Base-by-base conservation (phyloP, 257 asterid species). In the Solanum ahanhuiri region DNA sequence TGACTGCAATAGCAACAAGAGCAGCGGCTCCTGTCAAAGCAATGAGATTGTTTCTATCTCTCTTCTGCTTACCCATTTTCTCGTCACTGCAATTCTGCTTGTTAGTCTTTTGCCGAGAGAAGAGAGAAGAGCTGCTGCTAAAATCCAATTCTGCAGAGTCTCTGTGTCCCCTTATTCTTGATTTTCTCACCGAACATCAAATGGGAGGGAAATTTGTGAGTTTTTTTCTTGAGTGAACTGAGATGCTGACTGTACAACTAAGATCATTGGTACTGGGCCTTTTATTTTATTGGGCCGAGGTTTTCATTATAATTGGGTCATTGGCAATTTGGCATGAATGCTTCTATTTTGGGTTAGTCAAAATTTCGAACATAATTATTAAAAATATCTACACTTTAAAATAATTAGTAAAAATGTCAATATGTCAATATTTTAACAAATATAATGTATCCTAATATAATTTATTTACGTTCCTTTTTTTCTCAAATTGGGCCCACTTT, bases 11-110 rank as follows among this genome's bases (percentile, higher is more conserved):
- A 79, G 95, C 97, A 14, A 93, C 87, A 70, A 95, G 86, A 75
- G 99, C 98, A 83, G 98, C 98, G 70, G 94, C 97, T n/a, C 98
- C 99, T 83, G 98, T 94, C 86, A 95, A 82, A 87, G 93, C 98
- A 35, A 96, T 33, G n/a, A 92, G 84, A 57, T 88, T 91, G 11
- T 66, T 35, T 37, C 83, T 30, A 33, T 91, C 75, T 91, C 94
- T 89, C 89, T 89, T 90, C 88, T 91, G 82, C 87, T 89, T 90
- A 81, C 81, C 86, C 85, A 89, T 89, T 17, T 51, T 81, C 9
- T 66, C 2, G 35, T 66, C 73, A 7, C 35, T 87, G 86, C 90
- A 35, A 75, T 2, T 37, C 57, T 75, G 28, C 31, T 9, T 34
- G 28, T 20, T 9, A 9, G n/a, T 51, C 58, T 51, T 51, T 34